Conservation (phyloP, 1,139 yeast species). For the Yamadazyma triangularis region DNA sequence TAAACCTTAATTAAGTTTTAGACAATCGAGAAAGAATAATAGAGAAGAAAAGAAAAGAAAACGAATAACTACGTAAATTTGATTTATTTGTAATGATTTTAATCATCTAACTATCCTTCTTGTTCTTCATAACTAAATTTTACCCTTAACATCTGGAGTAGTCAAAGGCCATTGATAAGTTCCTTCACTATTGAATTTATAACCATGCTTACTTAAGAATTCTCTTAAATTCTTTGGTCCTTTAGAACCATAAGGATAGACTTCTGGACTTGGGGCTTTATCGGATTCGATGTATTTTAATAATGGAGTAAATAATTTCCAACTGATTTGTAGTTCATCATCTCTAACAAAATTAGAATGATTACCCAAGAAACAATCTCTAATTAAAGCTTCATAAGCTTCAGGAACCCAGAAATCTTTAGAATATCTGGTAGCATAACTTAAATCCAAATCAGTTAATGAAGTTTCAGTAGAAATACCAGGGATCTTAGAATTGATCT, state of each 20-base stretch:
- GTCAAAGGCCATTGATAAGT: slow-evolving; percentile 83
- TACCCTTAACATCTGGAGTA: slow-evolving; percentile 39
- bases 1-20: too few species aligned
- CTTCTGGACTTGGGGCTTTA: slow-evolving; percentile 56
- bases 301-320: slow-evolving; percentile 92
- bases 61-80: too few species aligned
- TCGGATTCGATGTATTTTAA: slow-evolving; percentile 72
- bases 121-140: too few species aligned
- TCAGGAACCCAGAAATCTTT: slow-evolving; percentile 93
- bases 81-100: too few species aligned
- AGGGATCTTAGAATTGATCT: slow-evolving; percentile 89
- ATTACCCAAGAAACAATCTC: slow-evolving; percentile 87
- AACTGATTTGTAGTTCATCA: slow-evolving; percentile 90
- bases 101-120: too few species aligned
- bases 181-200: slow-evolving; percentile 54
- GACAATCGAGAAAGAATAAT: too few species aligned
- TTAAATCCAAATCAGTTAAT: slow-evolving; percentile 84
- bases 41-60: too few species aligned
- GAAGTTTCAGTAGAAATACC: slow-evolving; percentile 81
- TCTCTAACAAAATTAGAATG: slow-evolving; percentile 98
- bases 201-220: slow-evolving; percentile 68
- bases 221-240: slow-evolving; percentile 70
- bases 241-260: slow-evolving; percentile 85
- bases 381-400: slow-evolving; percentile 92
- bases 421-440: slow-evolving; percentile 74